These are phyloP conservation scores for Cicer chorassanicum DNA, from an alignment of 306 rosid genomes.

Conservation along the genomic window DNA sequence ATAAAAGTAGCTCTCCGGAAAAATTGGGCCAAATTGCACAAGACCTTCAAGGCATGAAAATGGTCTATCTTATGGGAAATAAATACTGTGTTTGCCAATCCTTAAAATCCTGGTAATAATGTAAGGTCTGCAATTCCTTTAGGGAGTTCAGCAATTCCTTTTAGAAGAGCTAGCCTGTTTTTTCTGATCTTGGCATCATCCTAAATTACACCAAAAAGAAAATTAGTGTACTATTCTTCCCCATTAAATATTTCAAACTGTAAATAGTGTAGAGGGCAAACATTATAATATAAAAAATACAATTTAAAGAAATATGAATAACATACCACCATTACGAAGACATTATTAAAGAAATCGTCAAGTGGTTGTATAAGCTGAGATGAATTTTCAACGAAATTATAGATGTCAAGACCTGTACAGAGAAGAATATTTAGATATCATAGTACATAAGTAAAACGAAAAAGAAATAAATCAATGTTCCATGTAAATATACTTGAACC, in stretches of 20 bases:
- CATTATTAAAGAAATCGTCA: constrained; percentile 81
- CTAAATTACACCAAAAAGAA: constrained; percentile 47
- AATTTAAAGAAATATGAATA: constrained; percentile 25
- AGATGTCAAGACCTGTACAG: constrained; percentile 66
- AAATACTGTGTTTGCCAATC: constrained; percentile 24
- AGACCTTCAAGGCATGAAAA: constrained; percentile 5
- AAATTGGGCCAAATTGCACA: background rate
- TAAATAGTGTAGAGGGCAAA: background rate
- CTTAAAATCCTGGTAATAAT: constrained; percentile 80
- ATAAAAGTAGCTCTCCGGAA: background rate
- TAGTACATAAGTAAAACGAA: constrained; percentile 17
- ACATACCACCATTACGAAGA: constrained; percentile 98
- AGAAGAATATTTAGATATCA: constrained; percentile 34
- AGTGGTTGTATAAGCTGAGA: constrained; percentile 83
- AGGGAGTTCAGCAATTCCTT: constrained; percentile 84
- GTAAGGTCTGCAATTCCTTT: constrained; percentile 87
- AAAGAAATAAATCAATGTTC: background rate
- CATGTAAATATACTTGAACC: background rate
- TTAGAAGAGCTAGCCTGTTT: constrained; percentile 81
- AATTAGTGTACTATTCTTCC: constrained; percentile 5
- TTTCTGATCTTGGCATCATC: constrained; percentile 77
- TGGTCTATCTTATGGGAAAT: constrained; percentile 30
- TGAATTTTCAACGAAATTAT: constrained; percentile 71
- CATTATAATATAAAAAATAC: background rate
- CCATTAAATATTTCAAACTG: background rate